Evolutionary conservation across 1,284 basidiomycete genomes (phyloP), one percentile per base, ranked within the genome.

Genomic region (Ceratobasidium sp.): DNA sequence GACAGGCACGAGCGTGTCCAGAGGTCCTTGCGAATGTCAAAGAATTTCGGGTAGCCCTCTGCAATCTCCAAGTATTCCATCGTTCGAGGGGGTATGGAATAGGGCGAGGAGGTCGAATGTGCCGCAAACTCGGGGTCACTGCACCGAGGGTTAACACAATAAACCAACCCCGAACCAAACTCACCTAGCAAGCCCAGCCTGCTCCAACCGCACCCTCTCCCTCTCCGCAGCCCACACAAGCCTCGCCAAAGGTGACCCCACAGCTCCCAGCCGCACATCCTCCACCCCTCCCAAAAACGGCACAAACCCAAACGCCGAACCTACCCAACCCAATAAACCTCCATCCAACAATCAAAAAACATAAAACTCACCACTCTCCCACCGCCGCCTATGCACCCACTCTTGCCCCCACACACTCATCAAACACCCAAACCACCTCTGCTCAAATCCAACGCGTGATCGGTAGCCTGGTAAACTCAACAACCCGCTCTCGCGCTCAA

Each of bases 331-430:
- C 64, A 52, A 7, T 55, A 52, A 35, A 52, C 8, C 3, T 30
- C 46, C 41, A 64, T 33, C 23, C 7, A 8, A 38, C 8, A 30
- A 27, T 12, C 20, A 23, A 35, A 23, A 46, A 18, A n/a, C 73
- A 44, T 12, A n/a, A 57, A 12, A 83, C 89, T 81, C 82, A 94
- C 94, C 85, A 80, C 90, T 87, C 71, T 91, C 86, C 67, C 90
- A 88, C 46, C 94, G 82, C n/a, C 94, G 95, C 59, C 86, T 86
- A 80, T 93, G 87, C 65, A 98, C 91, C 89, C 93, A 91, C 79
- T 94, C 93, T 0, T 92, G 89, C 0, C 91, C 89, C 97, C 98
- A 99, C 78, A 99, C 97, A 83, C 94, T 97, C 87, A 97, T 91
- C 79, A 97, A 86, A 79, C 91, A 93, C 78, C 88, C 86, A 69